phyloP scores from a whole-genome alignment of 345 rosid genomes.

The Arabis alpina region DNA sequence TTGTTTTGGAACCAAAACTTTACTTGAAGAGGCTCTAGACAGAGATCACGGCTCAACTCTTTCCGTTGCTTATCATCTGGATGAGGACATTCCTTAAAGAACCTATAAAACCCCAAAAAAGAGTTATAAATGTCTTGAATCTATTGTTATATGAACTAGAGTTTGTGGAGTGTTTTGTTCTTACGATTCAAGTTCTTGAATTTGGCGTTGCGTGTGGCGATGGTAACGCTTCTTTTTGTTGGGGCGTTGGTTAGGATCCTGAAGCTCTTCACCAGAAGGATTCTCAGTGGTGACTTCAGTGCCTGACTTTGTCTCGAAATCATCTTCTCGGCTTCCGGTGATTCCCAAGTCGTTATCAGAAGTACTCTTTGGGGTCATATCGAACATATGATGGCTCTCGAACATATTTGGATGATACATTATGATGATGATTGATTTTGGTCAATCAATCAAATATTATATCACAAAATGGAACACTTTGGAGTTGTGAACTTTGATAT shows the following conservation, averaged over 20 bases:
- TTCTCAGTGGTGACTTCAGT: slow-evolving; percentile 64
- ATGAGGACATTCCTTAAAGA: slow-evolving; percentile 93
- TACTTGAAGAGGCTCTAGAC: slow-evolving; percentile 83
- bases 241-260: slow-evolving; percentile 72
- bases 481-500: slow-evolving; percentile 14
- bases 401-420: slow-evolving; percentile 88
- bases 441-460: not conserved
- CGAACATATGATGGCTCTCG: slow-evolving; percentile 74
- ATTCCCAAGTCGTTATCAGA: slow-evolving; percentile 64
- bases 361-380: slow-evolving; percentile 61
- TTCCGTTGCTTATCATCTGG: slow-evolving; percentile 98
- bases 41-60: slow-evolving; percentile 77
- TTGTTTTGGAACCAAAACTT: slow-evolving; percentile 99
- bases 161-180: slow-evolving; percentile 20
- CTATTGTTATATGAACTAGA: not conserved
- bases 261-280: slow-evolving; percentile 68
- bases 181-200: slow-evolving; percentile 96
- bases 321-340: slow-evolving; percentile 65
- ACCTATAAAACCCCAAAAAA: slow-evolving; percentile 47
- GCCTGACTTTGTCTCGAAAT: slow-evolving; percentile 80
- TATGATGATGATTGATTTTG: slow-evolving; percentile 17
- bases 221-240: slow-evolving; percentile 85
- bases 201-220: slow-evolving; percentile 95
- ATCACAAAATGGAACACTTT: not conserved
- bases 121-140: not conserved